Base-by-base conservation (phyloP, 1,139 yeast species). In the Blastobotrys persicus region DNA sequence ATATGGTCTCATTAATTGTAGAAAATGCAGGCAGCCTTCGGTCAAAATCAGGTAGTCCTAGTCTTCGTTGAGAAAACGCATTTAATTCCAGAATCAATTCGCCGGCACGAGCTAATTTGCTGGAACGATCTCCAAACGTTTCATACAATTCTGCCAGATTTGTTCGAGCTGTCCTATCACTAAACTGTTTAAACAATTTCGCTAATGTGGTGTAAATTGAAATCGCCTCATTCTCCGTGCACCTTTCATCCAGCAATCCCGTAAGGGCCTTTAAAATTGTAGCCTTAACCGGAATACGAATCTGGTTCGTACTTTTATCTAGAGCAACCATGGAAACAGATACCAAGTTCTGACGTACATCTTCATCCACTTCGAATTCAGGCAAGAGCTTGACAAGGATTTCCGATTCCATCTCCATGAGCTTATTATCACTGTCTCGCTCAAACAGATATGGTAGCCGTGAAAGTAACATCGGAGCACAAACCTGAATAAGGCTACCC, bases 31-130 rank as follows among this genome's bases (percentile, higher is more conserved):
- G 73, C 44, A 91, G 70, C 50, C 96, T 76, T 51, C 77, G 77
- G 52, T 83, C 92, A 65, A 84, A 92, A 67, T 94, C 95, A 39
- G 87, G 83, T 56, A 85, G 88, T 42, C 80, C 84, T 53, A 88
- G 70, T 52, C 88, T 76, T 42, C 71, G 77, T 1, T 66, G 62
- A 0, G 89, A 80, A 60, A 73, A 87, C 0, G 96, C 75, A 63
- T 91, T 91, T 54, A 92, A 70, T 31, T 81, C 88, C 2, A 70
- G 70, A 11, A 88, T 64, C 17, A 89, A 64, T 0, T 64, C 60
- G 1, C 85, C 78, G 23, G 81, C 78, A 5, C 70, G 64, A 17
- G 66, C 62, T 35, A 78, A 68, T 6, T 75, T 76, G 1, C 61
- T 61, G 51, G 80, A 79, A 51, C 76, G 77, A 1, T 62, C 62